A percentile compares a stretch with the other conserved stretches of the same genome.
These are phyloP conservation scores for Sugiyamaella boreocaroliniensis DNA, from an alignment of 805 yeast genomes.

Conservation along the genomic window DNA sequence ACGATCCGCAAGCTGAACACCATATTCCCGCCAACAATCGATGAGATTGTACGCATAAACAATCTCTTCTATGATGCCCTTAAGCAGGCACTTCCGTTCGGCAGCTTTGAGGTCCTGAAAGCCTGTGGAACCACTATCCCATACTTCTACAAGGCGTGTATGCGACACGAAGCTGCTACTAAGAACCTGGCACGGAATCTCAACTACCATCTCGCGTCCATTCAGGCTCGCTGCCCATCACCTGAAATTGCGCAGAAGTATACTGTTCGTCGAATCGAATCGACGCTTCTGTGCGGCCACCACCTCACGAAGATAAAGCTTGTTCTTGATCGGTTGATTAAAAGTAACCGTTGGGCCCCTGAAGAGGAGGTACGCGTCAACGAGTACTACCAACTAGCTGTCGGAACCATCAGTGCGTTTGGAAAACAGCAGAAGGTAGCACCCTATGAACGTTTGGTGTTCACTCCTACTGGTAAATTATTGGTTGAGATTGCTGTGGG, in stretches of 20 bases:
- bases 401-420: conserved; percentile 72
- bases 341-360: conserved; percentile 41
- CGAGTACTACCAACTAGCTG: conserved; percentile 45
- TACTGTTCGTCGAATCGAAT: conserved; percentile 48
- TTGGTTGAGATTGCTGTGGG: conserved; percentile 73
- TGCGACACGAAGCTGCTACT: conserved; percentile 91
- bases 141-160: conserved; percentile 85
- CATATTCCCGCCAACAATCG: conserved; percentile 90
- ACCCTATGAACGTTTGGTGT: conserved; percentile 58
- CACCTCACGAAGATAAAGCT: conserved; percentile 67
- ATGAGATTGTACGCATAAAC: conserved; percentile 85
- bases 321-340: conserved; percentile 55
- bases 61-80: conserved; percentile 76
- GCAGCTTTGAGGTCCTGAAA: conserved; percentile 67
- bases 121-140: conserved; percentile 82
- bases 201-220: conserved; percentile 36
- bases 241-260: conserved; percentile 27
- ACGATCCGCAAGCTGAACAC: conserved; percentile 65
- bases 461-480: conserved; percentile 87
- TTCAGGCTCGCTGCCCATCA: conserved; percentile 28
- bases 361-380: conserved; percentile 29
- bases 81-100: conserved; percentile 57
- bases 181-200: conserved; percentile 49
- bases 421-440: conserved; percentile 46
- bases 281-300: conserved; percentile 52